Evolutionary conservation across 805 yeast genomes (phyloP), one percentile per base, ranked within the genome.

Genomic region (Candida khao-thaluensis): DNA sequence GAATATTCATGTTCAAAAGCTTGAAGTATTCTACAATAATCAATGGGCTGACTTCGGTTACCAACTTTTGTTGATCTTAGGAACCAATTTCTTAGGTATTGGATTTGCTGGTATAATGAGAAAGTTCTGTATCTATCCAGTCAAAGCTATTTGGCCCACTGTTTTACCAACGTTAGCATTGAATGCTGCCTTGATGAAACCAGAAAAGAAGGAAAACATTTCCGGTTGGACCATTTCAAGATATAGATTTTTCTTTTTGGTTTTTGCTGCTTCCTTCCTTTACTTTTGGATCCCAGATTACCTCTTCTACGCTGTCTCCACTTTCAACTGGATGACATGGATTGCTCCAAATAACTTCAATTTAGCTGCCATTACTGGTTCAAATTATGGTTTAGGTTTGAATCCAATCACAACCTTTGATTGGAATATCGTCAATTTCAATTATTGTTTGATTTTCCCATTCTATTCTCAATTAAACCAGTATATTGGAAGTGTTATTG

Each of bases 261-360:
- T 43, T 4, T 48, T 52, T n/a, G 41, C 28, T 15, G 43, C 37
- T n/a, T 67, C 72, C 35, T 72, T 72, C 45, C 8, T 62, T 14
- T 72, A 66, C 52, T 67, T 61, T 50, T 73, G 77, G 77, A 14
- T 73, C 9, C 77, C 79, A 30, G 53, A 65, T 41, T 72, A 67
- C 43, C 30, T 71, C 4, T 69, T 72, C 49, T 39, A 49, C 8
- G 74, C 74, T 2, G 50, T 73, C 7, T 68, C 72, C 7, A 50
- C 59, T 3, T 72, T 72, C 57, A 68, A 70, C 50, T 79, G 85
- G 85, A 65, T 76, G 49, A 68, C 74, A 4, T 79, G 83, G 82
- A 77, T 77, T 29, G 57, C 60, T 3, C 82, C 81, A 17, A 40
- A 67, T 33, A 76, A 76, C 51, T 63, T 71, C 45, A 69, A 71